A percentile compares a stretch with the other conserved stretches of the same genome.
Conservation (phyloP, 177 flowering plant genomes). For the Tripterygium wilfordii region DNA sequence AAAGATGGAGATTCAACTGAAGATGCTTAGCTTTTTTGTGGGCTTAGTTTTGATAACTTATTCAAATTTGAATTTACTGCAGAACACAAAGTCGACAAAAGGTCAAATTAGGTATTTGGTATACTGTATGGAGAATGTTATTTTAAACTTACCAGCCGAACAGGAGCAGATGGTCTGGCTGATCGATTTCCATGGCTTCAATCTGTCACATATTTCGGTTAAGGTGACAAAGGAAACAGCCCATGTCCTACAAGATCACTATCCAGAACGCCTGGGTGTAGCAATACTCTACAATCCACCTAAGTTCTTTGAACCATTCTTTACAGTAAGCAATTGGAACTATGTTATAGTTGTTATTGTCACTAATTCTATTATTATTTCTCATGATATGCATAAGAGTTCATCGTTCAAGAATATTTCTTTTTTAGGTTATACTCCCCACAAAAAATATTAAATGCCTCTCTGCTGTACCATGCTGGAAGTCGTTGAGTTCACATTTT, state of each 20-base stretch:
- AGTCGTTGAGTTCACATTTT: too few species aligned
- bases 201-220: constrained; percentile 62
- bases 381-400: too few species aligned
- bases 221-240: constrained; percentile 81
- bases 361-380: too few species aligned
- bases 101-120: constrained; percentile 78
- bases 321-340: constrained; percentile 52
- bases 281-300: constrained; percentile 91
- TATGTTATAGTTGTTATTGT: not conserved
- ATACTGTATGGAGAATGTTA: constrained; percentile 94
- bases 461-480: too few species aligned
- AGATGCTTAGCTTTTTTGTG: not conserved
- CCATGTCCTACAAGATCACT: constrained; percentile 75
- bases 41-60: constrained; percentile 6
- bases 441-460: too few species aligned
- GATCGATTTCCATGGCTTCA: constrained; percentile 82
- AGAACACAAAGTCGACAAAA: constrained; percentile 75
- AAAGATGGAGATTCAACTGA: too few species aligned
- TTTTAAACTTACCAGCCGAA: constrained; percentile 54
- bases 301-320: constrained; percentile 86
- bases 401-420: too few species aligned
- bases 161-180: constrained; percentile 97
- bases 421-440: too few species aligned
- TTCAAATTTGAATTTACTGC: constrained; percentile 18
- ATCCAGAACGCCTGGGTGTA: constrained; percentile 88